A percentile compares a stretch with the other conserved stretches of the same genome.
These are phyloP conservation scores for Xylaria telfairii DNA, from an alignment of 495 filamentous ascomycete genomes.

Conservation along the genomic window DNA sequence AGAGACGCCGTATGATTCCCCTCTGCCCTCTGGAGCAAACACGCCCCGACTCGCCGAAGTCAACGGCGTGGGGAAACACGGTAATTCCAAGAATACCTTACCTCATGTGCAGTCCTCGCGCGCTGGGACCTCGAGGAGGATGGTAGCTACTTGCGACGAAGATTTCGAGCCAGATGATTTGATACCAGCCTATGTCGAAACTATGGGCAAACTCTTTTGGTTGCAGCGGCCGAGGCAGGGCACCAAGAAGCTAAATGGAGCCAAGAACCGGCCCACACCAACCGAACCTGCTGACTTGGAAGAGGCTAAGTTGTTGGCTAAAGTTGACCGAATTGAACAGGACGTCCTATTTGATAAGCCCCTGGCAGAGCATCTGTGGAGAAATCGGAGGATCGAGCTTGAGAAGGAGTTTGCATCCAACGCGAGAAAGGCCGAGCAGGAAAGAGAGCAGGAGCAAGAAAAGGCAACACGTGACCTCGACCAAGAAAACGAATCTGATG, in stretches of 20 bases:
- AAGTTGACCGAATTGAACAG: slow-evolving; percentile 76
- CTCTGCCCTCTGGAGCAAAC: slow-evolving; percentile 52
- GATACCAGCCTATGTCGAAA: slow-evolving; percentile 73
- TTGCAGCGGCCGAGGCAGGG: slow-evolving; percentile 66
- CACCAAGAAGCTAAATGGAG: slow-evolving; percentile 52
- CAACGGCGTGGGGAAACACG: slow-evolving; percentile 35
- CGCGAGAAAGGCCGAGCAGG: slow-evolving; percentile 44
- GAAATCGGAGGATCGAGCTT: slow-evolving; percentile 66
- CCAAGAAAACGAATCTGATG: slow-evolving; percentile 42
- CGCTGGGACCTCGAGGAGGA: slow-evolving; percentile 40
- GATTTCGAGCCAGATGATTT: slow-evolving; percentile 76
- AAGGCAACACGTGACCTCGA: slow-evolving; percentile 30
- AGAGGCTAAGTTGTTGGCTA: slow-evolving; percentile 67
- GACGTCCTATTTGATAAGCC: slow-evolving; percentile 86
- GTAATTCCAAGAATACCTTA: slow-evolving; percentile 36
- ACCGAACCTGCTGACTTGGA: slow-evolving; percentile 49
- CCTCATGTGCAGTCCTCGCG: slow-evolving; percentile 29
- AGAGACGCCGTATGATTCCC: slow-evolving; percentile 55
- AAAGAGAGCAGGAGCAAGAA: slow-evolving; percentile 27
- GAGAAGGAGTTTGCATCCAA: slow-evolving; percentile 59
- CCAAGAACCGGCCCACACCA: slow-evolving; percentile 31
- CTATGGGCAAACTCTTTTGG: slow-evolving; percentile 73
- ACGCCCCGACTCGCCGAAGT: slow-evolving; percentile 52
- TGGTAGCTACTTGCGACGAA: slow-evolving; percentile 54
- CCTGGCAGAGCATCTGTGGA: slow-evolving; percentile 79